Percentiles rank a stretch among this genome's conserved stretches.
These are phyloP conservation scores for Hypoxylon lienhwacheense DNA, from an alignment of 495 filamentous ascomycete species.

Conservation along the genomic window DNA sequence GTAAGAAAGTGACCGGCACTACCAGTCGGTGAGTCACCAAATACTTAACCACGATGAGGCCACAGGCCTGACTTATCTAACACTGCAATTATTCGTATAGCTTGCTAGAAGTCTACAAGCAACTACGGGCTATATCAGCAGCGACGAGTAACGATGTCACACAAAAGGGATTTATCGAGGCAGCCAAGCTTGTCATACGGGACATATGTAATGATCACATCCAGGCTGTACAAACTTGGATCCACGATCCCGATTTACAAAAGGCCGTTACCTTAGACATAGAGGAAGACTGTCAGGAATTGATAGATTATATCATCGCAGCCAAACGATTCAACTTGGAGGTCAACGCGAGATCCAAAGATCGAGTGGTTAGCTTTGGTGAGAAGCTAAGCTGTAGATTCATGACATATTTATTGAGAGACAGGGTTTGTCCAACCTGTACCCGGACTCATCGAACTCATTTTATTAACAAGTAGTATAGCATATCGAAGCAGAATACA, in stretches of 20 bases:
- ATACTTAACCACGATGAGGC: background rate
- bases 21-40: constrained; percentile 79
- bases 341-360: constrained; percentile 79
- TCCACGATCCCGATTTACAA: constrained; percentile 63
- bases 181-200: constrained; percentile 70
- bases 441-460: background rate
- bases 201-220: constrained; percentile 76
- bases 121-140: constrained; percentile 69
- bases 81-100: constrained; percentile 36
- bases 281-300: constrained; percentile 68
- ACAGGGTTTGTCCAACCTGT: constrained; percentile 44
- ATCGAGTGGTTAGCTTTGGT: constrained; percentile 87
- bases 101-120: constrained; percentile 59
- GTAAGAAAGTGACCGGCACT: constrained; percentile 87
- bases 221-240: constrained; percentile 62
- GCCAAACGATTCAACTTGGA: constrained; percentile 63
- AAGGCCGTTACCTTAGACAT: constrained; percentile 61
- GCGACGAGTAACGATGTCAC: constrained; percentile 62
- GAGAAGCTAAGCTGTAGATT: constrained; percentile 92
- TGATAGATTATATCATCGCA: constrained; percentile 57
- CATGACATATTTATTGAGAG: constrained; percentile 78
- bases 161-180: constrained; percentile 66
- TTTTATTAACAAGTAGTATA: constrained; percentile 31
- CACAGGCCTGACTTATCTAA: constrained; percentile 20
- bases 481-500: constrained; percentile 79